Evolutionary conservation across 352 stramenopile species (phyloP).

Genomic region (Globisporangium alternatum): DNA sequence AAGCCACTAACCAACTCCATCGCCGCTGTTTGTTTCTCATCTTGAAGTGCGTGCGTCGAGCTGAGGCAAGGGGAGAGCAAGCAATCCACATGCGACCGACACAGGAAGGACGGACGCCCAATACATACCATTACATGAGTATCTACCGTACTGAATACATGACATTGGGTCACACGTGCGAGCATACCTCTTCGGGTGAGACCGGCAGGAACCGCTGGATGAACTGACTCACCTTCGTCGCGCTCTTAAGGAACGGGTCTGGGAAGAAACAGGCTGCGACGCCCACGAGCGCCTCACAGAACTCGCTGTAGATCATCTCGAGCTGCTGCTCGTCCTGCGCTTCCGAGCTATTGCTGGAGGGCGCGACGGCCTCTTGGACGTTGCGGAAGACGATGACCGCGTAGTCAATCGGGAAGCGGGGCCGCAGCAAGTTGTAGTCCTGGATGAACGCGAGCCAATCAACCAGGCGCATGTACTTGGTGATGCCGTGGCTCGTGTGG

Average conservation of each 20-base stretch:
- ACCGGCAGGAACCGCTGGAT: constrained; percentile 65
- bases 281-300: constrained; percentile 63
- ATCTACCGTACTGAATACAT: not conserved
- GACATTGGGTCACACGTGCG: constrained; percentile 20
- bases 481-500: constrained; percentile 32
- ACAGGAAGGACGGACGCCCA: too few relatives aligned
- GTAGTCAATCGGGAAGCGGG: constrained; percentile 57
- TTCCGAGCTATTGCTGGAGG: constrained; percentile 28
- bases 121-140: too few relatives aligned
- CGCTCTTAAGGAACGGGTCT: constrained; percentile 55
- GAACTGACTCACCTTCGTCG: constrained; percentile 64
- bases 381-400: constrained; percentile 59
- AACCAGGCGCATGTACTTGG: constrained; percentile 61
- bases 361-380: constrained; percentile 41
- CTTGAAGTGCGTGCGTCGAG: too few relatives aligned
- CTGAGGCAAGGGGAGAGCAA: too few relatives aligned
- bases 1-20: too few relatives aligned
- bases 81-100: too few relatives aligned
- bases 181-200: constrained; percentile 50
- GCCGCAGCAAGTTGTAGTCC: constrained; percentile 65
- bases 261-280: constrained; percentile 57
- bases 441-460: constrained; percentile 72
- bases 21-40: too few relatives aligned
- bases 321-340: constrained; percentile 21
- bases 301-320: constrained; percentile 74